Evolutionary conservation across 2,329 filamentous ascomycete genomes (phyloP), one percentile per base, ranked within the genome.

Genomic region (Cadophora malorum): DNA sequence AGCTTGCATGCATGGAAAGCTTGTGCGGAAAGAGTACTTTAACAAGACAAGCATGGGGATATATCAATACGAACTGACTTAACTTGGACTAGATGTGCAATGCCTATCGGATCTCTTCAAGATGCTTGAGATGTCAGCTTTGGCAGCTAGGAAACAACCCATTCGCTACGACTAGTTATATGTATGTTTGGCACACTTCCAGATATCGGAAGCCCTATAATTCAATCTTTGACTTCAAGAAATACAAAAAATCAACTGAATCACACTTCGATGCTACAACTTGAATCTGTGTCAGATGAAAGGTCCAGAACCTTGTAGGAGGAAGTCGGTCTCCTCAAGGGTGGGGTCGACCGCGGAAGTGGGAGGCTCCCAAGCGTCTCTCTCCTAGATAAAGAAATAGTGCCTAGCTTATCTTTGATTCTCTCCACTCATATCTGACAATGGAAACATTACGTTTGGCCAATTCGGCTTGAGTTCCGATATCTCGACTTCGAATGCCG

Each of bases 401-500:
- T 19, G 33, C 23, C 49, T 31, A 14, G 10, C 50, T 64, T 64
- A 56, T 45, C 49, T 21, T 33, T 6, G 1, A 12, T 56, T 64
- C 41, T 56, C 62, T 58, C 62, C 35, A 64, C 62, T 58, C 62
- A 58, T n/a, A 56, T 31, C 50, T 56, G 52, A 7, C 16, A 53
- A 6, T 38, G 23, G 52, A 23, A 38, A 33, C n/a, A 56, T 58
- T 59, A 50, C 25, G 52, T 65, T 59, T 50, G 41, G 45, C 8
- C 35, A 49, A 23, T 23, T 23, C 10, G 25, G 21, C 12, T 25
- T 33, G 4, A 23, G 35, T 12, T 23, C 50, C 49, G n/a, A 45
- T 45, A 45, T 45, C 62, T 64, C 21, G 31, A 28, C 19, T 41
- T 25, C 2, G 23, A 64, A 64, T 49, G 62, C 33, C 60, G 14